Evolutionary conservation across 352 stramenopile genomes (phyloP).

Genomic region (Nothophytophthora sp.): DNA sequence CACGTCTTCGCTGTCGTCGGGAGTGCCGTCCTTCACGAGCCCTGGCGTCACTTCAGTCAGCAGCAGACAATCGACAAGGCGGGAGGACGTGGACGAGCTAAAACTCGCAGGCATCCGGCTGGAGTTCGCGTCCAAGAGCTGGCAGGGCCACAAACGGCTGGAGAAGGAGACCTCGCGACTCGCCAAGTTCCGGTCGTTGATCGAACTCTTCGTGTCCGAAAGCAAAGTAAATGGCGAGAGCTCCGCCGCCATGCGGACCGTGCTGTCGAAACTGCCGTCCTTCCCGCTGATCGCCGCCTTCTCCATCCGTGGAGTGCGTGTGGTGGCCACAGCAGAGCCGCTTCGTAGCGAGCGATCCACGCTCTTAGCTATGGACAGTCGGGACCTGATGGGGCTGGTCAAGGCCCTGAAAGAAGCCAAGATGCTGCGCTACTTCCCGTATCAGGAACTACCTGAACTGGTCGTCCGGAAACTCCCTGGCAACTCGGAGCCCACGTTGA

Average conservation of each 20-base stretch:
- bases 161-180: conserved; percentile 49
- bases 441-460: conserved; percentile 60
- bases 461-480: conserved; percentile 44
- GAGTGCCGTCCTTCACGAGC: neutral
- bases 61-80: conserved; percentile 1
- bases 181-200: conserved; percentile 50
- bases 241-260: conserved; percentile 9
- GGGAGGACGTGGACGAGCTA: conserved; percentile 54
- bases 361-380: conserved; percentile 43
- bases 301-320: conserved; percentile 50
- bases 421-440: conserved; percentile 63
- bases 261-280: conserved; percentile 43
- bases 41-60: conserved; percentile 2
- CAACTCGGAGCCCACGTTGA: conserved; percentile 41
- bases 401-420: conserved; percentile 46
- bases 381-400: conserved; percentile 51
- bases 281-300: conserved; percentile 67
- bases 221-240: conserved; percentile 24
- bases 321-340: conserved; percentile 58
- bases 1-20: conserved; percentile 25
- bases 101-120: conserved; percentile 58
- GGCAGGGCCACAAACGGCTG: conserved; percentile 68
- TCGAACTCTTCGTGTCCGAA: conserved; percentile 50
- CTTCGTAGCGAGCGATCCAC: conserved; percentile 35
- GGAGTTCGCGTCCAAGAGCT: conserved; percentile 67